A percentile compares a stretch with the other conserved stretches of the same genome.
phyloP scores from a whole-genome alignment of 2,329 filamentous ascomycete species.

The Cladobotryum protrusum region DNA sequence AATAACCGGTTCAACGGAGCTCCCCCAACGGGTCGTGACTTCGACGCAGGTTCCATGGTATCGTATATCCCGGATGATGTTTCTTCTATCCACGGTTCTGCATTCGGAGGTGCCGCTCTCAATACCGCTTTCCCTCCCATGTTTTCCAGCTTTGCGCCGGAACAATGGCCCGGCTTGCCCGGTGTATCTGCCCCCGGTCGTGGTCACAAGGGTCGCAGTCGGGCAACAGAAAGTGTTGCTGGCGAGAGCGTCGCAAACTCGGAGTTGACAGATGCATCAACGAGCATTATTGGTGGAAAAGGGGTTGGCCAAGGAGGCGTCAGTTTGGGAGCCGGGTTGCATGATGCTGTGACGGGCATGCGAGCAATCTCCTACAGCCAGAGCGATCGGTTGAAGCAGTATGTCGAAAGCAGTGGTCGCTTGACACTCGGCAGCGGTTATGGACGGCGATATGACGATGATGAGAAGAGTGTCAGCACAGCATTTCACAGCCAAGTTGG shows the following conservation, averaged over 20 bases:
- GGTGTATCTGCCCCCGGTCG: constrained; percentile 57
- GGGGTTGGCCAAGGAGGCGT: constrained; percentile 79
- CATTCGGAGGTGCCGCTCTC: constrained; percentile 78
- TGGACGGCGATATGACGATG: constrained; percentile 74
- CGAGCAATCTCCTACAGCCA: constrained; percentile 53
- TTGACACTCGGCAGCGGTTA: constrained; percentile 61
- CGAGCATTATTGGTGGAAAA: constrained; percentile 69
- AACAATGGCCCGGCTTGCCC: constrained; percentile 79
- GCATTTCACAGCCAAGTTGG: constrained; percentile 95
- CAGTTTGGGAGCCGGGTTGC: constrained; percentile 75
- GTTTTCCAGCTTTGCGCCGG: constrained; percentile 86
- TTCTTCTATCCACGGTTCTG: constrained; percentile 89
- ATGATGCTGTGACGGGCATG: constrained; percentile 62
- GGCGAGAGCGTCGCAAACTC: constrained; percentile 91
- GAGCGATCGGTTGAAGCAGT: constrained; percentile 81
- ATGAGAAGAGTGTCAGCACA: constrained; percentile 92
- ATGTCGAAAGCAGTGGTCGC: constrained; percentile 79
- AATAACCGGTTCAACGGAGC: constrained; percentile 36
- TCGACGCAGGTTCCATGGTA: constrained; percentile 80
- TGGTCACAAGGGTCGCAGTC: constrained; percentile 60
- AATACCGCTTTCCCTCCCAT: constrained; percentile 75
- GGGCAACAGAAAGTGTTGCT: constrained; percentile 70
- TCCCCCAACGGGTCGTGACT: constrained; percentile 41
- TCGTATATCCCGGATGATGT: constrained; percentile 97
- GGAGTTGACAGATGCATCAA: constrained; percentile 78